Conservation (phyloP, 176 grass and related monocot genomes). For the Musa schizocarpa region DNA sequence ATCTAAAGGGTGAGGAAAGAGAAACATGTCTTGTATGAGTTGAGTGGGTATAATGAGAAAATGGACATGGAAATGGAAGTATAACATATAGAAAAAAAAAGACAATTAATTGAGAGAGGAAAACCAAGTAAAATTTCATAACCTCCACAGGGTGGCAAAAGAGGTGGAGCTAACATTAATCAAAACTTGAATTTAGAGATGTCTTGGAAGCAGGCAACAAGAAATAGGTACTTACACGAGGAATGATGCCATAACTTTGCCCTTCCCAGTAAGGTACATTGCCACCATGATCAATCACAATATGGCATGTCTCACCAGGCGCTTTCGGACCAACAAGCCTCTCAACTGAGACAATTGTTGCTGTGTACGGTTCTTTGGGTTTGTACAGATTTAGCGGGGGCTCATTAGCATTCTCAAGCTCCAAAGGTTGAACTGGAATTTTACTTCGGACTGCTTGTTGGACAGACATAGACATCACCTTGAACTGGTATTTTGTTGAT, state of each 20-base stretch:
- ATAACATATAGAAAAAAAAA: no score
- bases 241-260: slow-evolving; percentile 87
- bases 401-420: slow-evolving; percentile 56
- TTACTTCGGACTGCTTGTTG: slow-evolving; percentile 58
- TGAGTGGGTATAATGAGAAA: no score
- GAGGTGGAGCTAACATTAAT: no score
- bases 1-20: no score
- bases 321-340: slow-evolving; percentile 77
- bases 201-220: not conserved
- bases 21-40: no score
- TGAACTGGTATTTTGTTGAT: slow-evolving; percentile 30
- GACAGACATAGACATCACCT: slow-evolving; percentile 52
- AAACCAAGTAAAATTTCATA: no score
- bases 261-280: slow-evolving; percentile 97
- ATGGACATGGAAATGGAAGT: no score
- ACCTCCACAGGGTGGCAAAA: no score
- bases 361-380: slow-evolving; percentile 59
- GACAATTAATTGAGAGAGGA: no score
- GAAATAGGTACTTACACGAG: slow-evolving; percentile 44
- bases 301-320: slow-evolving; percentile 85
- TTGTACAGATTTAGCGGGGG: slow-evolving; percentile 79
- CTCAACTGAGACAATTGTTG: slow-evolving; percentile 70
- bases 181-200: no score
- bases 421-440: slow-evolving; percentile 53
- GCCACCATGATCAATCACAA: slow-evolving; percentile 87